Conservation (phyloP, 1,139 yeast species). For the Yamadazyma oceani region DNA sequence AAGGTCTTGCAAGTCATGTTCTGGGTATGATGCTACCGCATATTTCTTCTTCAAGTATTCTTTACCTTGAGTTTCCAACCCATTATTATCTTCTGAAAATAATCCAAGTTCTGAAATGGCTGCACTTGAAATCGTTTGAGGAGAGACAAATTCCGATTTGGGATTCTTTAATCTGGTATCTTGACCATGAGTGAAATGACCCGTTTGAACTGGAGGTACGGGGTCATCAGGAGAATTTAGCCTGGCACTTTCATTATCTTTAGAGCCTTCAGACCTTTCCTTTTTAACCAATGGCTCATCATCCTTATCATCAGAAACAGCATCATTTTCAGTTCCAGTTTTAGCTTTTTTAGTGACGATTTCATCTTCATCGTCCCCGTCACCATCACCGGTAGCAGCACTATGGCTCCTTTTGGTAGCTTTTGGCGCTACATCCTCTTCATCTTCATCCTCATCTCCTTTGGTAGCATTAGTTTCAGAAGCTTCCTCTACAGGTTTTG, state of each 20-base stretch:
- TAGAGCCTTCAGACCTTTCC: conserved; percentile 10
- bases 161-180: conserved; percentile 71
- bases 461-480: not conserved
- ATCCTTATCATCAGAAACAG: not conserved
- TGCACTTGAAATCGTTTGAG: conserved; percentile 70
- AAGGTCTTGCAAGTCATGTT: conserved; percentile 66
- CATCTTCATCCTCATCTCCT: conserved; percentile 8
- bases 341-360: conserved; percentile 3
- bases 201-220: conserved; percentile 48
- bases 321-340: not conserved
- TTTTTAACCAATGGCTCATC: conserved; percentile 3
- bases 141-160: conserved; percentile 71
- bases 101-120: conserved; percentile 65
- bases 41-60: conserved; percentile 74
- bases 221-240: conserved; percentile 32
- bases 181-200: conserved; percentile 47
- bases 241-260: conserved; percentile 16
- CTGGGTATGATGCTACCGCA: conserved; percentile 90
- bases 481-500: conserved; percentile 7
- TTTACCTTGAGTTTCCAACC: conserved; percentile 59
- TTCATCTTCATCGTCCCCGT: conserved; percentile 7
- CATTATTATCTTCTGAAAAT: conserved; percentile 59
- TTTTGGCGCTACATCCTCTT: conserved; percentile 10
- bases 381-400: conserved; percentile 5
- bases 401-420: conserved; percentile 7